Evolutionary conservation across 1,284 basidiomycete genomes (phyloP).

Genomic region (Calocybe gambosa): DNA sequence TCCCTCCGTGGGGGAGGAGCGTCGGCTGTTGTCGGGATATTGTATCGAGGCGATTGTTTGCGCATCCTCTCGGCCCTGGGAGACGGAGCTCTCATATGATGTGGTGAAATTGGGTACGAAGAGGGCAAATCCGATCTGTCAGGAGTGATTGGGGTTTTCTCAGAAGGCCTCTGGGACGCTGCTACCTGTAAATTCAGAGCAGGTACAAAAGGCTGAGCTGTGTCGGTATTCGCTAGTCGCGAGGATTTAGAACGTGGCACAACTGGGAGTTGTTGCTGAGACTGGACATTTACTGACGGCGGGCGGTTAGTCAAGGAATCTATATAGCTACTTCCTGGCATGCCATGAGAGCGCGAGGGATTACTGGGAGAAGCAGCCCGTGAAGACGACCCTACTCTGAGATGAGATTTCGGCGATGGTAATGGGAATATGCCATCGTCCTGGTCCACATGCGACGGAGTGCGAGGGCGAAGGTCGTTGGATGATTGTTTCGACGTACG

Average conservation of each 20-base stretch:
- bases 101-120: constrained; percentile 4
- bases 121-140: constrained; percentile 2
- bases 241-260: constrained; percentile 13
- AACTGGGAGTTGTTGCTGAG: neutral
- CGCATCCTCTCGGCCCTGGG: neutral
- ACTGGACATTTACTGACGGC: constrained; percentile 16
- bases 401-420: constrained; percentile 10
- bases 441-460: constrained; percentile 13
- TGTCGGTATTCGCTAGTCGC: constrained; percentile 19
- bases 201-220: constrained; percentile 8
- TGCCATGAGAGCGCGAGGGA: constrained; percentile 17
- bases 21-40: constrained; percentile 2
- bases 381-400: constrained; percentile 22
- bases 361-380: constrained; percentile 33
- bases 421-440: constrained; percentile 11
- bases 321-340: constrained; percentile 18
- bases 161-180: neutral
- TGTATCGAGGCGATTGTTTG: constrained; percentile 7
- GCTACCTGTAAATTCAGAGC: constrained; percentile 2
- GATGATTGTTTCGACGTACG: constrained; percentile 11
- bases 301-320: constrained; percentile 16
- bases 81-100: constrained; percentile 10
- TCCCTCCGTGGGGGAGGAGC: constrained; percentile 38
- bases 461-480: constrained; percentile 13
- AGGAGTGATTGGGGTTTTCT: neutral